phyloP scores from a whole-genome alignment of 768 basidiomycete genomes.

The Fomitopsis pulvina region DNA sequence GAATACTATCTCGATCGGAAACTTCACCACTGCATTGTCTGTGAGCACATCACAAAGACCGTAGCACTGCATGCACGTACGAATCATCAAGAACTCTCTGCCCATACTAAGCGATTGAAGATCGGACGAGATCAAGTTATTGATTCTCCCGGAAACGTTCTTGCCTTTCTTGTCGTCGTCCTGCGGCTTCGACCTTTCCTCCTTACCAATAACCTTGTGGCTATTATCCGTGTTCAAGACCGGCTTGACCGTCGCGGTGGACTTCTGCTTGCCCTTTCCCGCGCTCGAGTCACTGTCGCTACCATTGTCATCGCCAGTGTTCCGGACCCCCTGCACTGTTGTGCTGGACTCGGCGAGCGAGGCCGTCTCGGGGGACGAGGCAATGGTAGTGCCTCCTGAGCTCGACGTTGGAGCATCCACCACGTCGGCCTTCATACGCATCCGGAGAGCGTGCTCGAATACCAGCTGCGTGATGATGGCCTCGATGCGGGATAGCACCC shows the following conservation, averaged over 20 bases:
- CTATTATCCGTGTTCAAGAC: neutral
- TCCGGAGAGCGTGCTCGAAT: constrained; percentile 49
- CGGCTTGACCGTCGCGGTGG: neutral
- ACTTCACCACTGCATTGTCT: constrained; percentile 21
- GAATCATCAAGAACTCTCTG: constrained; percentile 18
- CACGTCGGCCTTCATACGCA: constrained; percentile 38
- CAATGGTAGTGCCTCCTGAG: constrained; percentile 12
- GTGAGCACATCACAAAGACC: neutral
- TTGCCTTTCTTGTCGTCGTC: constrained; percentile 12
- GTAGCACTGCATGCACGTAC: constrained; percentile 17
- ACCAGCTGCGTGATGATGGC: constrained; percentile 46
- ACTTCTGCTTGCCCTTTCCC: constrained; percentile 14
- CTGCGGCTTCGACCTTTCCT: neutral
- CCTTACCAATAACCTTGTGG: neutral
- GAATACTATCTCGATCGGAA: constrained; percentile 34
- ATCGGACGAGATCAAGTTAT: constrained; percentile 71
- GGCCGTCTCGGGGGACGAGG: constrained; percentile 20
- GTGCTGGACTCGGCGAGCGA: constrained; percentile 11
- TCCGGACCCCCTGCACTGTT: constrained; percentile 6
- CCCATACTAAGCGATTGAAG: constrained; percentile 19
- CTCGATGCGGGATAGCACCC: constrained; percentile 34
- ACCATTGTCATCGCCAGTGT: constrained; percentile 9
- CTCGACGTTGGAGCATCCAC: neutral
- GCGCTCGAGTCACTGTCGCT: constrained; percentile 5
- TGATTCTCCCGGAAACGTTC: constrained; percentile 71